These are phyloP conservation scores for Orbilia oligospora DNA, from an alignment of 2,329 filamentous ascomycete species.

Conservation along the genomic window DNA sequence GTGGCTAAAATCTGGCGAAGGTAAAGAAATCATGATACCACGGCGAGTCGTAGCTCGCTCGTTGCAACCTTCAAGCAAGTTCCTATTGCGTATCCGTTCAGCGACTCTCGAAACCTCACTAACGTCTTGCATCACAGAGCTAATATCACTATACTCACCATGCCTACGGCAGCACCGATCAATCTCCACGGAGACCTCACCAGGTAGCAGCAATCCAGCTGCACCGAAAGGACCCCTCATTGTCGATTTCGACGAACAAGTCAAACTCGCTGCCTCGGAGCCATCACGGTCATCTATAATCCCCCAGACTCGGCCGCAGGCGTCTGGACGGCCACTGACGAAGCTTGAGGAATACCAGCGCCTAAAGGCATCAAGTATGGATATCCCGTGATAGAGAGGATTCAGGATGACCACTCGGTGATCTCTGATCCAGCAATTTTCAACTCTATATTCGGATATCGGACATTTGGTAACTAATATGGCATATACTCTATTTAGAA, in stretches of 20 bases:
- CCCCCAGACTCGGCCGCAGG: neutral
- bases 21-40: constrained; percentile 55
- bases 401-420: neutral
- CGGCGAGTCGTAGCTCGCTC: constrained; percentile 43
- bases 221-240: constrained; percentile 43
- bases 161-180: constrained; percentile 25
- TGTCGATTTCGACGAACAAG: constrained; percentile 48
- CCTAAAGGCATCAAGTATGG: constrained; percentile 49
- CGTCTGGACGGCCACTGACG: constrained; percentile 7
- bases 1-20: constrained; percentile 29
- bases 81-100: neutral
- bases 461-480: constrained; percentile 15
- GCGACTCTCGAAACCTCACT: neutral
- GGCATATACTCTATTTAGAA: neutral
- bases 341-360: constrained; percentile 42
- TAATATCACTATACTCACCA: constrained; percentile 20
- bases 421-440: neutral
- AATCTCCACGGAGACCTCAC: constrained; percentile 19
- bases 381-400: neutral
- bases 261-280: constrained; percentile 21
- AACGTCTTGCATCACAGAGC: constrained; percentile 5
- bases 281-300: neutral
- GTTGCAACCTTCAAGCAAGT: constrained; percentile 37
- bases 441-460: neutral
- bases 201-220: constrained; percentile 10